Evolutionary conservation across 768 basidiomycete species (phyloP).

Genomic region (Mycena olivaceomarginata): DNA sequence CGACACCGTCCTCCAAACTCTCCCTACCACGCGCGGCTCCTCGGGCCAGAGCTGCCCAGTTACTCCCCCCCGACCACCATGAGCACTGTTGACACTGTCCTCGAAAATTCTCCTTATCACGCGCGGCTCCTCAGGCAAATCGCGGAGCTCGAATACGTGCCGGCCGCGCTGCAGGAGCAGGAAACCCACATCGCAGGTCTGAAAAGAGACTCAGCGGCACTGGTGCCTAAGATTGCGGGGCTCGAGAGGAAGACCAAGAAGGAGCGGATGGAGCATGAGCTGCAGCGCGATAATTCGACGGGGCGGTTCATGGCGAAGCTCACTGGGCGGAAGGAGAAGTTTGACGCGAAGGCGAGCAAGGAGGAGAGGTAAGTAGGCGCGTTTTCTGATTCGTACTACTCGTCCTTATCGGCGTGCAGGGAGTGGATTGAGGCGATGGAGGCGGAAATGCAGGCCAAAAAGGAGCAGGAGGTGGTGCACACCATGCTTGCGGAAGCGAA

Average conservation of each 20-base stretch:
- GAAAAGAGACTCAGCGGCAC: constrained; percentile 50
- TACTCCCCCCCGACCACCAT: constrained; percentile 34
- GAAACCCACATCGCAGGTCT: constrained; percentile 57
- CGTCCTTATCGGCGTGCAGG: constrained; percentile 47
- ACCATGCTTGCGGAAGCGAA: constrained; percentile 59
- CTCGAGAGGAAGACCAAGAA: constrained; percentile 63
- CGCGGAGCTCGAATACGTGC: constrained; percentile 62
- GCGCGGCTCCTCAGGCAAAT: constrained; percentile 56
- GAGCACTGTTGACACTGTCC: constrained; percentile 57
- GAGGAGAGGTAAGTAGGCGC: constrained; percentile 62
- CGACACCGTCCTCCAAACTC: too few species aligned
- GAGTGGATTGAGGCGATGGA: constrained; percentile 70
- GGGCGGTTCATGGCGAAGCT: constrained; percentile 61
- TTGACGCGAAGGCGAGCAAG: constrained; percentile 63
- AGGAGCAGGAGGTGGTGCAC: constrained; percentile 54
- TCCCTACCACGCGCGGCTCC: too few species aligned
- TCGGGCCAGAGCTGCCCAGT: too few species aligned
- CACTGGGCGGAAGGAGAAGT: constrained; percentile 64
- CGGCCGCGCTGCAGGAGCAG: constrained; percentile 62
- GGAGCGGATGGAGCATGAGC: constrained; percentile 65
- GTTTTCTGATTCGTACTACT: not conserved
- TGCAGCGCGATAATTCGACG: constrained; percentile 60
- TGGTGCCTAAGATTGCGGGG: constrained; percentile 50
- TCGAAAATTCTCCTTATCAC: constrained; percentile 63
- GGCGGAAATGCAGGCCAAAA: constrained; percentile 61